Evolutionary conservation across 306 rosid species (phyloP).

Genomic region (Rosa persica): DNA sequence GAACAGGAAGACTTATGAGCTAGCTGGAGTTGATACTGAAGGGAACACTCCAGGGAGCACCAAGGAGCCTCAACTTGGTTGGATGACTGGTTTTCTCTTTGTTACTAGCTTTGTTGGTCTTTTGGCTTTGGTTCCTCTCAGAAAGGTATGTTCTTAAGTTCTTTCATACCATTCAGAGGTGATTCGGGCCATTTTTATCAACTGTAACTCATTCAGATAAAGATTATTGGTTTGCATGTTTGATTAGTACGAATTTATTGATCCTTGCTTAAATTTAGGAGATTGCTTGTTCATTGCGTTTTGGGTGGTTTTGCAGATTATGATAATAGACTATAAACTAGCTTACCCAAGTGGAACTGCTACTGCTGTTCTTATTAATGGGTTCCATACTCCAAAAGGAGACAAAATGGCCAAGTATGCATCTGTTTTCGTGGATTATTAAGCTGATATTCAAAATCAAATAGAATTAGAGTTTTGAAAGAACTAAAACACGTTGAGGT

Average conservation of each 20-base stretch:
- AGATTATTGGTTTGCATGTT: neutral
- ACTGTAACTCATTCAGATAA: neutral
- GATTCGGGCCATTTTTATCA: neutral
- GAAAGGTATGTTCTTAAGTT: slow-evolving; percentile 63
- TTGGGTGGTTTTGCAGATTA: slow-evolving; percentile 60
- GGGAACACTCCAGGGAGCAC: slow-evolving; percentile 80
- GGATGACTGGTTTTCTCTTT: slow-evolving; percentile 94
- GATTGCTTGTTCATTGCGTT: slow-evolving; percentile 15
- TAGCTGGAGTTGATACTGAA: slow-evolving; percentile 73
- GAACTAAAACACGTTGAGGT: slow-evolving; percentile 30
- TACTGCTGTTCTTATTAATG: slow-evolving; percentile 95
- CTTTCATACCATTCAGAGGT: slow-evolving; percentile 4
- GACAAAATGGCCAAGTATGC: slow-evolving; percentile 81
- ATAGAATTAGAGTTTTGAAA: slow-evolving; percentile 17
- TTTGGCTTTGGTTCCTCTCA: slow-evolving; percentile 85
- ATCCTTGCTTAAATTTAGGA: neutral
- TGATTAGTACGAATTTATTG: neutral
- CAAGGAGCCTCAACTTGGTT: slow-evolving; percentile 85
- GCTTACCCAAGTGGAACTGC: slow-evolving; percentile 98
- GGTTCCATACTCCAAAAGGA: slow-evolving; percentile 91
- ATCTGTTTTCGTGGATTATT: slow-evolving; percentile 4
- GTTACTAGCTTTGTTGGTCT: slow-evolving; percentile 92
- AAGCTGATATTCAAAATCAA: neutral
- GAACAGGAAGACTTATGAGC: slow-evolving; percentile 73
- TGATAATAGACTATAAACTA: slow-evolving; percentile 91